Conservation (phyloP, 1,139 yeast genomes). For the Candida freyschussii region DNA sequence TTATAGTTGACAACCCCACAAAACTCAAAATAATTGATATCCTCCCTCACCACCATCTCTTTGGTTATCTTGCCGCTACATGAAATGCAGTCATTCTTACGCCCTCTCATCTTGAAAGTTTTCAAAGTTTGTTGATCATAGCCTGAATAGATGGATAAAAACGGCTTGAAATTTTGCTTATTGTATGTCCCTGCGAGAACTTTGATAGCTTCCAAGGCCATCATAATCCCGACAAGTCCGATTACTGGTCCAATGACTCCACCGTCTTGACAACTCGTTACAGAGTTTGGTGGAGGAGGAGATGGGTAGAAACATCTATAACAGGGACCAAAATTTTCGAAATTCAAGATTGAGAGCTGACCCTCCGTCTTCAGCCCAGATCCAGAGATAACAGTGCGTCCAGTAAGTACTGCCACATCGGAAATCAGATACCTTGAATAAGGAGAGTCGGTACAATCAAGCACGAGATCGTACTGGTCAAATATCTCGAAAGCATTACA, state of each 20-base stretch:
- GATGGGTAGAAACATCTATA: slow-evolving; percentile 89
- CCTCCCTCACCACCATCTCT: slow-evolving; percentile 40
- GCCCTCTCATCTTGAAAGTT: slow-evolving; percentile 73
- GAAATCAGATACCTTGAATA: slow-evolving; percentile 80
- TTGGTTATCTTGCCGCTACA: slow-evolving; percentile 57
- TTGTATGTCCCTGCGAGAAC: slow-evolving; percentile 57
- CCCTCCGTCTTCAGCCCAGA: slow-evolving; percentile 93
- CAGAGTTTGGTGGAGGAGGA: slow-evolving; percentile 84
- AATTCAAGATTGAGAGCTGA: slow-evolving; percentile 75
- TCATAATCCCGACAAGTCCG: slow-evolving; percentile 82
- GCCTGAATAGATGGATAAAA: slow-evolving; percentile 66
- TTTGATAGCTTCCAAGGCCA: slow-evolving; percentile 86
- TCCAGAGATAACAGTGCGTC: slow-evolving; percentile 79
- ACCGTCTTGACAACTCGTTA: slow-evolving; percentile 86
- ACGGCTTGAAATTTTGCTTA: slow-evolving; percentile 54
- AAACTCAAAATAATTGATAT: slow-evolving; percentile 60
- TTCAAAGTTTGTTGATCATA: slow-evolving; percentile 68
- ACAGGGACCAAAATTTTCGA: slow-evolving; percentile 72
- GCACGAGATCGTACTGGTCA: slow-evolving; percentile 60
- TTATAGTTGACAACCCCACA: slow-evolving; percentile 61
- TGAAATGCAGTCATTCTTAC: slow-evolving; percentile 53
- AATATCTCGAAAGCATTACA: slow-evolving; percentile 63
- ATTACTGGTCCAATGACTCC: slow-evolving; percentile 97
- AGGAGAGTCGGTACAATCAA: slow-evolving; percentile 96
- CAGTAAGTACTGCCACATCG: slow-evolving; percentile 71